Conservation (phyloP, 768 basidiomycete genomes). For the Psilocybe tampanensis region DNA sequence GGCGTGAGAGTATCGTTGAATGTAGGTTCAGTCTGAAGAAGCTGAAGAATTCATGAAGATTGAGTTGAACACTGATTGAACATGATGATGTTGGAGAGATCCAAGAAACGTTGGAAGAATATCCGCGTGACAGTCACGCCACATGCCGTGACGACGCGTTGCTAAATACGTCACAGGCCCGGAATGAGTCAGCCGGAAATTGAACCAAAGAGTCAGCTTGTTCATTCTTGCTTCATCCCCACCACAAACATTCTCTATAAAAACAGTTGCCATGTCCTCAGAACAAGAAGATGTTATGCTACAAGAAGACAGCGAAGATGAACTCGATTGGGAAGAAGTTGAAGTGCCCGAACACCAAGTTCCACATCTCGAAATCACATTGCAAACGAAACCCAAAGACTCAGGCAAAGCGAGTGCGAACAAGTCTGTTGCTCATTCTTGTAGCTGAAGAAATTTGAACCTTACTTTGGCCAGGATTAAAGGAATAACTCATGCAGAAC, state of each 20-base stretch:
- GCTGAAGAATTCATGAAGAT: too few species aligned
- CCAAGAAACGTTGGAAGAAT: too few species aligned
- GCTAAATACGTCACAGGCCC: neutral
- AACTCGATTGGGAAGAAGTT: slow-evolving; percentile 83
- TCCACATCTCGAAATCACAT: slow-evolving; percentile 67
- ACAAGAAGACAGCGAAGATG: slow-evolving; percentile 58
- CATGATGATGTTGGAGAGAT: too few species aligned
- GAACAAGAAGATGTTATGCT: slow-evolving; percentile 16
- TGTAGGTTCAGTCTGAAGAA: too few species aligned
- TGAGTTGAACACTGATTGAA: too few species aligned
- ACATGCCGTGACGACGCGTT: slow-evolving; percentile 7
- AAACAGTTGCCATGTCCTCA: slow-evolving; percentile 16
- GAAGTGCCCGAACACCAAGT: slow-evolving; percentile 53
- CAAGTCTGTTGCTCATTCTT: slow-evolving; percentile 44
- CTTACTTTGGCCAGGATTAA: slow-evolving; percentile 39
- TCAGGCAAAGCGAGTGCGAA: slow-evolving; percentile 25
- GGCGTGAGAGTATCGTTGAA: too few species aligned
- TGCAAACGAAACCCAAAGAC: slow-evolving; percentile 47
- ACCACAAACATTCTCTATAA: neutral
- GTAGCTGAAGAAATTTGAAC: slow-evolving; percentile 12
- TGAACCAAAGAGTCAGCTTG: neutral
- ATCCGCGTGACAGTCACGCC: slow-evolving; percentile 2
- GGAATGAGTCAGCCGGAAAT: slow-evolving; percentile 8
- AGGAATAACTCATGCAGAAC: slow-evolving; percentile 64
- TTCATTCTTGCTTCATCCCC: neutral